Evolutionary conservation across 139 green algal species (phyloP), one percentile per base, ranked within the genome.

Genomic region (Asterochloris erici): DNA sequence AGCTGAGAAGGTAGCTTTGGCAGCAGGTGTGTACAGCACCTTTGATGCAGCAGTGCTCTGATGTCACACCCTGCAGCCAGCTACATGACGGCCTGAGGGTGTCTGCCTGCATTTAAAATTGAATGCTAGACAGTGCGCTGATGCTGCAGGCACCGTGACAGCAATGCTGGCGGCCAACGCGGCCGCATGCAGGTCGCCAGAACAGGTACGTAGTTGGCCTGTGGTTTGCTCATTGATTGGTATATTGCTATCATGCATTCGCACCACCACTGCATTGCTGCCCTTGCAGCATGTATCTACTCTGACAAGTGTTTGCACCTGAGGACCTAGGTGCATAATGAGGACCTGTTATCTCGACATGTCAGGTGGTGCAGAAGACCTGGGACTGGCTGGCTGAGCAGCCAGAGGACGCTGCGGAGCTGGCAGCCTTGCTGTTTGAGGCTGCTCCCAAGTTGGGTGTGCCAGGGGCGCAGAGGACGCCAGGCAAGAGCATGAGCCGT

Each of bases 391-490:
- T 85, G 16, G 82, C 82, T 19, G 82, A 85, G 77, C 82, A 85
- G 61, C 82, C 89, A 10, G 82, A 82, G 17, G 91, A 94, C 63
- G 92, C 90, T 6, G 85, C 87, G 0, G 92, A 95, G 87, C 86
- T 95, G n/a, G 90, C 90, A n/a, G 87, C 83, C 16, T 69, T 95
- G 62, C 83, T 95, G 54, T 83, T 90, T 61, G 92, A 95, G 84
- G 86, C 87, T 0, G 82, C 90, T 0, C 87, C 91, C 14, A 82
- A 81, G 28, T 83, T 94, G 27, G 81, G 83, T 23, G 68, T 94
- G 17, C 24, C 68, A 9, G 70, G 60, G 13, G 27, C 79, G 16
- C 77, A 66, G 16, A 66, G 68, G n/a, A 63, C 77, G 24, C 24
- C n/a, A 21, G 12, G 73, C 15, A 26, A 62, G 11, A 64, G 63